A percentile compares a stretch with the other conserved stretches of the same genome.
These are phyloP conservation scores for Ceratobasidium sp. DNA, from an alignment of 1,284 basidiomycete genomes.

Conservation along the genomic window DNA sequence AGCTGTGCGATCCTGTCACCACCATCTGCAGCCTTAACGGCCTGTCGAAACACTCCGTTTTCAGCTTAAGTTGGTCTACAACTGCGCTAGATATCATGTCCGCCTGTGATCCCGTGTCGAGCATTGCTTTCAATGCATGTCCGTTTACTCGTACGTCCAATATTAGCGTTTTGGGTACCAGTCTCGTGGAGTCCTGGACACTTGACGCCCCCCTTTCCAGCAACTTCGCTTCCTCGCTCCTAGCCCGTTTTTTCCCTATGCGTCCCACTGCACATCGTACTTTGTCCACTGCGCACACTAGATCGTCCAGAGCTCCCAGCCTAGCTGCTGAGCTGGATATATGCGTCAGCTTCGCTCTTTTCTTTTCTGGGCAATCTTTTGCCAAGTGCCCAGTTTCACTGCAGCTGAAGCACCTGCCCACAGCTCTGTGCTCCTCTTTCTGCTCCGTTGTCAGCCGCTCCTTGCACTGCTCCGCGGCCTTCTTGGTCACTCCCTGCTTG, in stretches of 20 bases:
- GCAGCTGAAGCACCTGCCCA: conserved; percentile 39
- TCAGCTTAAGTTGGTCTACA: conserved; percentile 51
- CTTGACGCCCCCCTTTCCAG: conserved; percentile 41
- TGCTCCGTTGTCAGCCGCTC: conserved; percentile 2
- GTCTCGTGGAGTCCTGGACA: conserved; percentile 46
- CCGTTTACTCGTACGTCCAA: conserved; percentile 52
- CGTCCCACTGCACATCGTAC: neutral
- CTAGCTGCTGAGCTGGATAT: conserved; percentile 9
- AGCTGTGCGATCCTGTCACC: conserved; percentile 48
- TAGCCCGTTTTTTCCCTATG: neutral
- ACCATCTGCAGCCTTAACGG: conserved; percentile 51
- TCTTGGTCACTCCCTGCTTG: neutral
- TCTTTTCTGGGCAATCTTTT: conserved; percentile 36
- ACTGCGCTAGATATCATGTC: conserved; percentile 56
- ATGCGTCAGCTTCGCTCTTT: neutral
- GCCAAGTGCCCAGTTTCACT: conserved; percentile 14
- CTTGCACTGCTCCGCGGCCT: neutral
- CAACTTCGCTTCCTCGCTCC: neutral
- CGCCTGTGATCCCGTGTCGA: conserved; percentile 54
- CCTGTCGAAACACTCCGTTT: conserved; percentile 46
- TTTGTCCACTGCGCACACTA: neutral
- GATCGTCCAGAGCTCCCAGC: neutral
- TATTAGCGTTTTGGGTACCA: conserved; percentile 51
- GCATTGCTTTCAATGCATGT: conserved; percentile 49
- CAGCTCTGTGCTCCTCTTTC: conserved; percentile 33